Evolutionary conservation across 352 stramenopile genomes (phyloP), one percentile per base, ranked within the genome.

Genomic region (Elongisporangium anandrum): DNA sequence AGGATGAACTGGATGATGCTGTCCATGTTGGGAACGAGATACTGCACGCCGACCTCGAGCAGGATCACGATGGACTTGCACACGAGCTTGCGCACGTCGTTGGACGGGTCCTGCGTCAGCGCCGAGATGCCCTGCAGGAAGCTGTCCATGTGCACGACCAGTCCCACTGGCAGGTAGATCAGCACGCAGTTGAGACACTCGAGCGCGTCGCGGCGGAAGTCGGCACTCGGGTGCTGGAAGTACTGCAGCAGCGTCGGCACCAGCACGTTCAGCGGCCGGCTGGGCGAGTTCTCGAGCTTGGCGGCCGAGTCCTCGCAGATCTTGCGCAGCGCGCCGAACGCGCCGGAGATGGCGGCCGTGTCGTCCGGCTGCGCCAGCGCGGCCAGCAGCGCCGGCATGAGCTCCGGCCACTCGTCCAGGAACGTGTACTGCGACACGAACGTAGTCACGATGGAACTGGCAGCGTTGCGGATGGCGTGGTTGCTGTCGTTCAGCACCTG

Each of bases 1-100:
- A 96, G 69, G 65, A 97, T 96, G 63, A 97, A 97, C 74, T 96
- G 83, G 70, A 95, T 94, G 67, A 97, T 96, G 56, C 83, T 90
- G 58, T 95, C 78, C 54, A 96, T 77, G 57, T 95, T 80, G 26
- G 88, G 87, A 72, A 96, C 66, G n/a, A 97, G 73, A 59, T 92
- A 93, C 73, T 96, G 85, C 63, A 96, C 82, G 29, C 85, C 83
- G 45, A 96, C 87, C 63, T 96, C 81, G 12, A 96, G 80, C 63
- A 97, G 56, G 54, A 95, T 86, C 20, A 97, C 88, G 50, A 97
- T 96, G 69, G 82, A 92, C 73, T 96, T 93, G 79, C 89, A 97
- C 50, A 97, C 89, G 26, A 95, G 77, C 52, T 85, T 87, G 52
- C 89, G 83, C 49, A 95, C 89, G 24, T 92, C 70, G 39, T 87